Evolutionary conservation across 129 eudicot species (phyloP).

Genomic region (Saposhnikovia divaricata): DNA sequence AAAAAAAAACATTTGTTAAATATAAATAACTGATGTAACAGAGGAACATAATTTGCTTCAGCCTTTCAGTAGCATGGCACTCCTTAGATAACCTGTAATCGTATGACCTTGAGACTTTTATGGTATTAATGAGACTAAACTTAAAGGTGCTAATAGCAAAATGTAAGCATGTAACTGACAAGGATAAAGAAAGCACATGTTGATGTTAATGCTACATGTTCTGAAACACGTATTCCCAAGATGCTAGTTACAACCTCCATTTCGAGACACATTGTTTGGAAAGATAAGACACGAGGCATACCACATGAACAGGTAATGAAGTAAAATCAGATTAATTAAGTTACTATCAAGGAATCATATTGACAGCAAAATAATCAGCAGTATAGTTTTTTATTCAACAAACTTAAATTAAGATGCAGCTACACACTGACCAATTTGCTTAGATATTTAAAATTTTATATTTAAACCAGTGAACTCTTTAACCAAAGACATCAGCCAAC

Average conservation of each 20-base stretch:
- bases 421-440: too few relatives aligned
- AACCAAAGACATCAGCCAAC: neutral
- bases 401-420: neutral
- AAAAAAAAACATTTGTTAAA: too few relatives aligned
- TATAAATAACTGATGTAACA: neutral
- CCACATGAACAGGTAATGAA: neutral
- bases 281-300: neutral
- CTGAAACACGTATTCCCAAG: neutral
- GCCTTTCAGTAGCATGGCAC: neutral
- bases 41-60: neutral
- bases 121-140: neutral
- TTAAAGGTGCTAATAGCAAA: neutral
- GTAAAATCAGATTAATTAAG: neutral
- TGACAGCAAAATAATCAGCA: neutral
- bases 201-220: neutral
- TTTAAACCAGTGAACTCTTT: neutral
- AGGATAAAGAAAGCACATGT: neutral
- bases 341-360: neutral
- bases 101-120: neutral
- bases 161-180: neutral
- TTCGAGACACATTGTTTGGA: neutral
- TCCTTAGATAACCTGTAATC: neutral
- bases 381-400: neutral
- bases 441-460: too few relatives aligned
- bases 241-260: neutral